These are phyloP conservation scores for Apiospora arundinis DNA, from an alignment of 2,329 filamentous ascomycete species.

Conservation along the genomic window DNA sequence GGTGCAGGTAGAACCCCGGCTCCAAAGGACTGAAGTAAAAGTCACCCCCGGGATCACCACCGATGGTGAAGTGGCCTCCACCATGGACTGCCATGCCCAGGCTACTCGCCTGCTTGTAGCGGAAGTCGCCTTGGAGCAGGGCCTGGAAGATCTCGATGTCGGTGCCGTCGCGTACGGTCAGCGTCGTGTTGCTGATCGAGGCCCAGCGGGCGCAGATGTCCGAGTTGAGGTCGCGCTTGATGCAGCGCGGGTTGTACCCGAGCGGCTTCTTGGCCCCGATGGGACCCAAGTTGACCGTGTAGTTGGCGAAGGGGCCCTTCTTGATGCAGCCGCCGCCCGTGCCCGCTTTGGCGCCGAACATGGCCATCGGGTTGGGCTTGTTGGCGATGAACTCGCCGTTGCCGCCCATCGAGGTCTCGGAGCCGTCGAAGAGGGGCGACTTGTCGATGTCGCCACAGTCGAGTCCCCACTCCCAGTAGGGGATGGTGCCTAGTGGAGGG, in stretches of 20 bases:
- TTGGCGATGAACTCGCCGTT: conserved; percentile 46
- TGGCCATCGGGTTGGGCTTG: conserved; percentile 20
- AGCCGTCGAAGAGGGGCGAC: conserved; percentile 54
- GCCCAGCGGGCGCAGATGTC: conserved; percentile 37
- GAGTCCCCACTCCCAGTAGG: conserved; percentile 50
- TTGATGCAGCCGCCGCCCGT: conserved; percentile 60
- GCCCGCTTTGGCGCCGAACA: conserved; percentile 48
- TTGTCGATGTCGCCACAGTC: conserved; percentile 43
- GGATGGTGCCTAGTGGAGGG: conserved; percentile 24
- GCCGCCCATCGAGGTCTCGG: conserved; percentile 49
- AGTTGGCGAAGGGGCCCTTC: conserved; percentile 52
- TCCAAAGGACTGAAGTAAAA: conserved; percentile 51
- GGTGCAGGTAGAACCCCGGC: conserved; percentile 54
- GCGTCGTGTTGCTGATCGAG: conserved; percentile 42
- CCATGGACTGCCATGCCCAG: conserved; percentile 40
- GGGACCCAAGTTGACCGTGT: conserved; percentile 48
- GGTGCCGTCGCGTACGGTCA: conserved; percentile 44
- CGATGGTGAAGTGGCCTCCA: conserved; percentile 44
- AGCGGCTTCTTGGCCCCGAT: conserved; percentile 36
- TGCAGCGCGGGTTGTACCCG: conserved; percentile 49
- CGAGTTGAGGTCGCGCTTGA: conserved; percentile 49
- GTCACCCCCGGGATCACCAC: conserved; percentile 54
- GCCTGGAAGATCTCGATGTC: conserved; percentile 48
- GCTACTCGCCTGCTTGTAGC: conserved; percentile 34
- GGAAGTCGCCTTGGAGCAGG: conserved; percentile 47